These are phyloP conservation scores for Cercospora janseana DNA, from an alignment of 2,329 filamentous ascomycete species.

Conservation along the genomic window DNA sequence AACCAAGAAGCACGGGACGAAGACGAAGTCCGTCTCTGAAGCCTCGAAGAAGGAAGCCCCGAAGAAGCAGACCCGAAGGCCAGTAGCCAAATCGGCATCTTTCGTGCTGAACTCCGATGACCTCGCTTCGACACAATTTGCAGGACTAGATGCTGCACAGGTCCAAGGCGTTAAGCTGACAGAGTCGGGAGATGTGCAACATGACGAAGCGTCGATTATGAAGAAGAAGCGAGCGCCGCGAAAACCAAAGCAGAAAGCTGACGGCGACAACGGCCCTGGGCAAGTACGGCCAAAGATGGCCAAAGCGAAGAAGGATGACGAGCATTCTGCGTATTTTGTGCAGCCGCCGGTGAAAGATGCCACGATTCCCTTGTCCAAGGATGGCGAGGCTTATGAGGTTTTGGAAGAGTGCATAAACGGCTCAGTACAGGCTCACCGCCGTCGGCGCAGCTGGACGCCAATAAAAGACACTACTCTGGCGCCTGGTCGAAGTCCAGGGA, in stretches of 20 bases:
- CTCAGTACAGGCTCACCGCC: constrained; percentile 13
- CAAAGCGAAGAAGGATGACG: not conserved
- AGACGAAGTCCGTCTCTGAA: not conserved
- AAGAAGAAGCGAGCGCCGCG: constrained; percentile 2
- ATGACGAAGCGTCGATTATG: not conserved
- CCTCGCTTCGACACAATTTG: constrained; percentile 20
- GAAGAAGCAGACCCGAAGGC: constrained; percentile 26
- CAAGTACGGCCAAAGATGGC: not conserved
- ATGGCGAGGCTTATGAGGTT: too few species aligned
- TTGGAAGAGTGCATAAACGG: not conserved
- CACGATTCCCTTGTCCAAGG: too few species aligned
- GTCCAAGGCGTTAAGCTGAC: constrained; percentile 1
- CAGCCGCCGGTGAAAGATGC: not conserved
- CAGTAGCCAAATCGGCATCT: constrained; percentile 29
- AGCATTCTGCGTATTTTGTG: constrained; percentile 4
- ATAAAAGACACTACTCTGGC: constrained; percentile 15
- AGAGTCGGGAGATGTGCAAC: not conserved
- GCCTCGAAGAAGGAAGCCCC: constrained; percentile 14
- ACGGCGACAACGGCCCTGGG: not conserved
- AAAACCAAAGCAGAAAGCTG: not conserved
- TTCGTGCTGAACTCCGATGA: constrained; percentile 35
- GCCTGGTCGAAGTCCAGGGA: not conserved
- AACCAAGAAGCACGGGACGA: not conserved
- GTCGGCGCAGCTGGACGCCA: constrained; percentile 27
- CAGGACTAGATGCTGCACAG: constrained; percentile 10